Percentiles rank a stretch among this genome's conserved stretches.
Evolutionary conservation across 306 rosid genomes (phyloP).

Genomic region (Amphicarpaea edgeworthii): DNA sequence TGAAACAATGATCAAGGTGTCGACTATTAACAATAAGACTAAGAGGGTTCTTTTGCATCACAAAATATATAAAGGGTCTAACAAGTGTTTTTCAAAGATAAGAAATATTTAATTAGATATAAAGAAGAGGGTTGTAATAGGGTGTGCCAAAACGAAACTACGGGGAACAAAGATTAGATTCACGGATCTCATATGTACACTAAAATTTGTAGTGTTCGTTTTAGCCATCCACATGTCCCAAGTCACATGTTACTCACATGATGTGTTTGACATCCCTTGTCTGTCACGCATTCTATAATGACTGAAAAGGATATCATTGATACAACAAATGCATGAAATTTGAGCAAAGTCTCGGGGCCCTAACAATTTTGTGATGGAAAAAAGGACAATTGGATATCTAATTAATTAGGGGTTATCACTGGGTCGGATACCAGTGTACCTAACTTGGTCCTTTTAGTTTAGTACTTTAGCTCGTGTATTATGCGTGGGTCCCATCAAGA

Average conservation of each 20-base stretch:
- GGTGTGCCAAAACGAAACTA: conserved; percentile 38
- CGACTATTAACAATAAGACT: conserved; percentile 2
- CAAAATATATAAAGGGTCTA: background rate
- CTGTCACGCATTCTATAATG: conserved; percentile 35
- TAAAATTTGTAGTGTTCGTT: conserved; percentile 46
- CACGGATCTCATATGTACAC: conserved; percentile 30
- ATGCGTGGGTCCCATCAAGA: conserved; percentile 57
- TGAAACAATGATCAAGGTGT: conserved; percentile 30
- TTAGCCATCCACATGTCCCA: conserved; percentile 47
- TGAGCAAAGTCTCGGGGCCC: conserved; percentile 56
- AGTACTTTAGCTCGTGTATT: conserved; percentile 55
- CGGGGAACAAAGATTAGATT: conserved; percentile 51
- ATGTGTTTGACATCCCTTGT: conserved; percentile 53
- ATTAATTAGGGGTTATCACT: conserved; percentile 48
- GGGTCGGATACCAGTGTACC: conserved; percentile 61
- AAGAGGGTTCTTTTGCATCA: conserved; percentile 33
- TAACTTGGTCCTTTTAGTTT: conserved; percentile 48
- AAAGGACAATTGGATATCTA: conserved; percentile 60
- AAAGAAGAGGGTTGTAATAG: conserved; percentile 19
- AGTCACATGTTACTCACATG: conserved; percentile 61
- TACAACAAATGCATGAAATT: conserved; percentile 46
- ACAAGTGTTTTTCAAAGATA: background rate
- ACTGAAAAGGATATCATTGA: conserved; percentile 49
- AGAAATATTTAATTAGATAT: conserved; percentile 11
- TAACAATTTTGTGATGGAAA: conserved; percentile 47